Evolutionary conservation across 2,329 filamentous ascomycete genomes (phyloP).

Genomic region (Penicillium sp.): DNA sequence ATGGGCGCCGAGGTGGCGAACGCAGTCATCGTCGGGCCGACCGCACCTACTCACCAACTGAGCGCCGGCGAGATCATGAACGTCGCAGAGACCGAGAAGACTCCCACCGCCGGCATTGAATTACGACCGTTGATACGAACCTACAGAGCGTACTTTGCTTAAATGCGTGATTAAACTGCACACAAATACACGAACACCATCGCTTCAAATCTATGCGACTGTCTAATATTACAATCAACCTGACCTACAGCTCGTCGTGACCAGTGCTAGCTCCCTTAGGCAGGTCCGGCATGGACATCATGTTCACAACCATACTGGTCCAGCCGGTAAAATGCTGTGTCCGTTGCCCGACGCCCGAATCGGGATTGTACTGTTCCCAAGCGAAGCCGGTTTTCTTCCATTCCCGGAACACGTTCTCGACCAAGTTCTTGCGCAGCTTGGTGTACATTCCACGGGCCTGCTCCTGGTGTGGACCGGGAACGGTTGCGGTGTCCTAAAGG

Average conservation of each 20-base stretch:
- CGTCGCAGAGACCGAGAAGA: constrained; percentile 30
- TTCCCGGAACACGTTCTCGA: constrained; percentile 81
- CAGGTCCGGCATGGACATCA: constrained; percentile 89
- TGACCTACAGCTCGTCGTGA: constrained; percentile 51
- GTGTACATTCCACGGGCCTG: constrained; percentile 73
- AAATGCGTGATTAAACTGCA: background rate
- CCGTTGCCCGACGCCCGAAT: constrained; percentile 87
- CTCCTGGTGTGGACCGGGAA: constrained; percentile 63
- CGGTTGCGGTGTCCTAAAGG: constrained; percentile 62
- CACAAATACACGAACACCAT: background rate
- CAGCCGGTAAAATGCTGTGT: constrained; percentile 98
- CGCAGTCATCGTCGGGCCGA: constrained; percentile 25
- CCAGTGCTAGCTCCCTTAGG: constrained; percentile 25
- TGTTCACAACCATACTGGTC: constrained; percentile 97
- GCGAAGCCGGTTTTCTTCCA: constrained; percentile 94
- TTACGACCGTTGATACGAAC: background rate
- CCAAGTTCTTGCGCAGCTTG: constrained; percentile 75
- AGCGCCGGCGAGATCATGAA: constrained; percentile 25
- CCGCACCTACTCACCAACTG: constrained; percentile 22
- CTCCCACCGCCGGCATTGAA: constrained; percentile 27
- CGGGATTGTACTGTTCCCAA: constrained; percentile 97
- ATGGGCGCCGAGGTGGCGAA: constrained; percentile 21
- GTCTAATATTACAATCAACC: constrained; percentile 15
- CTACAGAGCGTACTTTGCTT: background rate
- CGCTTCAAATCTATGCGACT: constrained; percentile 12